Conservation (phyloP, 2,329 filamentous ascomycete species). For the Pseudogymnoascus sp. region DNA sequence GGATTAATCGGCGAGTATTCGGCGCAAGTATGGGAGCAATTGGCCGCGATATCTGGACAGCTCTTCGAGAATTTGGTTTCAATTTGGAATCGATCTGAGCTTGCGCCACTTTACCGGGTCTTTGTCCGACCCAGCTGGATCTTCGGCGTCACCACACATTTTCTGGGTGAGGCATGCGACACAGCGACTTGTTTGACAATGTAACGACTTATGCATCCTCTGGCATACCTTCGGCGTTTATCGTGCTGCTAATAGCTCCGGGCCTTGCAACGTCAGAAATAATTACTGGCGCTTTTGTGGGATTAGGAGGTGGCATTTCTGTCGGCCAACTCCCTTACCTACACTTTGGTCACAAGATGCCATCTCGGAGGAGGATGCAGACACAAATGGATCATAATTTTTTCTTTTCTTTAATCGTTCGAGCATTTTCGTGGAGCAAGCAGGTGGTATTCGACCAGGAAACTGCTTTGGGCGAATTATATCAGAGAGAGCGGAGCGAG, state of each 20-base stretch:
- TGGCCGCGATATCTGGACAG: neutral
- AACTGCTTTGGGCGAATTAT: conserved; percentile 1
- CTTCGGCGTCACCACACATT: neutral
- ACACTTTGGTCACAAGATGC: neutral
- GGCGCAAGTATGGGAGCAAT: neutral
- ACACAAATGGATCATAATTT: neutral
- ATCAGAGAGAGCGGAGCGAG: neutral
- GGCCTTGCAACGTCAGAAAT: conserved; percentile 1
- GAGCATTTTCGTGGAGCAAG: conserved; percentile 7
- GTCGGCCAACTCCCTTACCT: neutral
- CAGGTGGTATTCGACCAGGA: conserved; percentile 1
- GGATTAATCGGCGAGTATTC: conserved; percentile 8
- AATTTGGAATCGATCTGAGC: neutral
- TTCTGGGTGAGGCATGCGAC: neutral
- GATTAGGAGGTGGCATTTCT: neutral
- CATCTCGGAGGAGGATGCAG: neutral
- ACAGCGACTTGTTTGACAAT: conserved; percentile 6
- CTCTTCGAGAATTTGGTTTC: neutral
- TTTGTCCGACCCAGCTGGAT: conserved; percentile 1
- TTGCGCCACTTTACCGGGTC: neutral
- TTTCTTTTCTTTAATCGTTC: neutral
- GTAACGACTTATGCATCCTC: conserved; percentile 3
- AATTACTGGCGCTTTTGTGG: neutral
- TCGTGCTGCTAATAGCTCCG: conserved; percentile 2
- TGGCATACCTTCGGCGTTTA: conserved; percentile 1